Evolutionary conservation across 176 grass and related monocot species (phyloP), one percentile per base, ranked within the genome.

Genomic region (Zoysia pacifica): DNA sequence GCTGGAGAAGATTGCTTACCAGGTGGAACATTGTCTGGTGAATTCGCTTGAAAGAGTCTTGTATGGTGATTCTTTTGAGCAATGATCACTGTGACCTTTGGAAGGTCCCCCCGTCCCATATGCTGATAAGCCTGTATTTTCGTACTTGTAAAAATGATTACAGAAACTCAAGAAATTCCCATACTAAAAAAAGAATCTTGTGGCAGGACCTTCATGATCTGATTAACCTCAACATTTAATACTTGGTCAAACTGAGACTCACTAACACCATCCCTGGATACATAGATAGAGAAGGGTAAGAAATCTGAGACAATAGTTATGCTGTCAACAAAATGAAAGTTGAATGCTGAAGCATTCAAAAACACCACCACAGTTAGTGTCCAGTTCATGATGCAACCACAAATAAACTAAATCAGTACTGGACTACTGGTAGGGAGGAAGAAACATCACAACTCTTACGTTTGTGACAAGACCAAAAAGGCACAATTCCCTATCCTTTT

Each of bases 21-120:
- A 82, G 95, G 90, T 39, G 83, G 92, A 44, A 98, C 92, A 59
- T 98, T 98, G 11, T 98, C 91, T 69, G 77, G 88, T 38, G 90
- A 81, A 61, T 90, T 81, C 54, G 67, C 74, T 60, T 87, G 90
- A 75, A 98, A 98, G 62, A 98, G 91, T 62, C 94, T 98, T 9
- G 92, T 98, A 72, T 94, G 95, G 80, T 94, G 92, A 81, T 94
- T 98, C 79, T 94, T 98, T 72, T 98, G 95, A 12, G 95, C 95
- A 82, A 98, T 75, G 60, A 98, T 98, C 49, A 98, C 84, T 42
- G 92, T 93, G 69, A 94, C 91, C 72, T 93, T 98, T 5, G 92
- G 92, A 61, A 72, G 80, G 79, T 77, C 54, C 18, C 81, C 77
- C 60, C 86, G 88, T 65, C 91, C 92, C 64, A 98, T 85, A 78